Evolutionary conservation across 2,329 filamentous ascomycete genomes (phyloP).

Genomic region (Tolypocladium tropicale): DNA sequence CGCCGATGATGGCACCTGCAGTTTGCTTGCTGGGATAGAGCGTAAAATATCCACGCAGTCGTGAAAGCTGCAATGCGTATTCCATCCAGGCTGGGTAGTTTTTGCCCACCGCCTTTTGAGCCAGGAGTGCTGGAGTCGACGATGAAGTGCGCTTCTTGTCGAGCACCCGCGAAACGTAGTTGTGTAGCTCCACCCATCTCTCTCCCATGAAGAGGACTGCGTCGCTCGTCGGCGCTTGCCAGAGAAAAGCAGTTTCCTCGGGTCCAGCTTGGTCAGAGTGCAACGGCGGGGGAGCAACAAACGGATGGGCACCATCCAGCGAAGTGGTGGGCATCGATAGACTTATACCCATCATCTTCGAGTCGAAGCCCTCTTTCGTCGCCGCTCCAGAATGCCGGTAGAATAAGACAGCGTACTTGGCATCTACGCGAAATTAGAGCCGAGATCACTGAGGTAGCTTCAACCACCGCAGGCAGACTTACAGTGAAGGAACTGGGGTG

Average conservation of each 20-base stretch:
- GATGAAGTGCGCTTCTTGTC: slow-evolving; percentile 26
- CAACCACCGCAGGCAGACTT: slow-evolving; percentile 13
- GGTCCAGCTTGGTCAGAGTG: slow-evolving; percentile 9
- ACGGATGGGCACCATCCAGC: slow-evolving; percentile 48
- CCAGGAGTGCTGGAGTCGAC: slow-evolving; percentile 27
- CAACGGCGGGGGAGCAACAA: slow-evolving; percentile 32
- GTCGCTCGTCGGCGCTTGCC: slow-evolving; percentile 76
- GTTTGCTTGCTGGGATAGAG: slow-evolving; percentile 61
- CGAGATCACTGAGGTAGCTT: neutral
- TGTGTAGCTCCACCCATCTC: slow-evolving; percentile 79
- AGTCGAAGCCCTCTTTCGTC: slow-evolving; percentile 33
- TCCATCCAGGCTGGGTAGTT: slow-evolving; percentile 69
- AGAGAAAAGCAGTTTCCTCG: slow-evolving; percentile 56
- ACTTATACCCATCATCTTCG: slow-evolving; percentile 64
- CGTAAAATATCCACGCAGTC: slow-evolving; percentile 65
- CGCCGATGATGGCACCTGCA: slow-evolving; percentile 49
- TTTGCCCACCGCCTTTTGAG: slow-evolving; percentile 52
- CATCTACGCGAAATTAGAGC: slow-evolving; percentile 33
- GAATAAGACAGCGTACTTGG: slow-evolving; percentile 68
- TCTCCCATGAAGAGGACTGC: slow-evolving; percentile 75
- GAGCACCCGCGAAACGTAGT: slow-evolving; percentile 60
- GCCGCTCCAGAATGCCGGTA: slow-evolving; percentile 58
- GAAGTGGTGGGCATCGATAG: slow-evolving; percentile 60
- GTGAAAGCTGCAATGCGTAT: slow-evolving; percentile 65
- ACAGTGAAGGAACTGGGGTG: slow-evolving; percentile 75